phyloP scores from a whole-genome alignment of 306 rosid species.

The Trifolium repens region DNA sequence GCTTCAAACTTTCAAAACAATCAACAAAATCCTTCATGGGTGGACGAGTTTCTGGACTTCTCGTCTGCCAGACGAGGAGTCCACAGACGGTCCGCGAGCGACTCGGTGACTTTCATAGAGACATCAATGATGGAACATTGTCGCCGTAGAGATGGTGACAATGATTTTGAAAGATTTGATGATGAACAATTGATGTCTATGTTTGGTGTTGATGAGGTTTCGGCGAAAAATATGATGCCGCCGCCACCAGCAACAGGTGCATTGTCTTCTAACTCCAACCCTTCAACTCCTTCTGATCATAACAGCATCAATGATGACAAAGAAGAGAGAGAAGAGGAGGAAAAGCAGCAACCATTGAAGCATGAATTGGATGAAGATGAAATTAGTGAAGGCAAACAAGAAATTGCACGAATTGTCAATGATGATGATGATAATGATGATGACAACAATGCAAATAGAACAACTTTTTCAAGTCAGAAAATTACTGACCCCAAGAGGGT shows the following conservation, averaged over 20 bases:
- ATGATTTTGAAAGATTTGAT: constrained; percentile 74
- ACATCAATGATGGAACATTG: constrained; percentile 65
- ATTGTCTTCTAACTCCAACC: constrained; percentile 64
- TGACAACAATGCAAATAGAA: constrained; percentile 32
- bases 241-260: constrained; percentile 24
- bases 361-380: constrained; percentile 72
- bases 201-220: constrained; percentile 66
- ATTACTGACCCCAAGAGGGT: constrained; percentile 88
- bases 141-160: constrained; percentile 3
- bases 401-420: constrained; percentile 35
- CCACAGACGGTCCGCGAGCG: constrained; percentile 81
- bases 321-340: constrained; percentile 23
- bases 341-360: constrained; percentile 48
- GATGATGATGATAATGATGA: background rate
- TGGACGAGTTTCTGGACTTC: constrained; percentile 87
- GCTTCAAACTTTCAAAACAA: background rate
- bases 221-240: constrained; percentile 39
- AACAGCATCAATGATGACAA: constrained; percentile 70
- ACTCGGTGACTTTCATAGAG: constrained; percentile 73
- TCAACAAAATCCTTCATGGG: constrained; percentile 72
- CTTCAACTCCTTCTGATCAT: constrained; percentile 81
- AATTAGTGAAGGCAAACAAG: constrained; percentile 63
- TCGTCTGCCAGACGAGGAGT: constrained; percentile 69
- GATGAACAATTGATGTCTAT: constrained; percentile 87
- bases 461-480: constrained; percentile 43